Conservation (phyloP, 768 basidiomycete genomes). For the Neoboletus subvelutipes region DNA sequence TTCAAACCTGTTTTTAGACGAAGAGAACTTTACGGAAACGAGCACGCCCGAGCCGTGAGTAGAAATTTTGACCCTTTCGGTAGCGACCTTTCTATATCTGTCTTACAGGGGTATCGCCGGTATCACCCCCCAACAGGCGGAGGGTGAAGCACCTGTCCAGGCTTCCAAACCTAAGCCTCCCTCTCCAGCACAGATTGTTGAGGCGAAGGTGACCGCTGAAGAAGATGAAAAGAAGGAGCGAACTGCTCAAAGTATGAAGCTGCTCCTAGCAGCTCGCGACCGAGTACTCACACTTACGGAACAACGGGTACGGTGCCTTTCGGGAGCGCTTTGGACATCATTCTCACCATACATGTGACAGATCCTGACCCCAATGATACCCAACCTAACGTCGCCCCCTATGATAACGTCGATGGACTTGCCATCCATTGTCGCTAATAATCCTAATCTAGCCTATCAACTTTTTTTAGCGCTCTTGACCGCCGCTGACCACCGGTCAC, state of each 20-base stretch:
- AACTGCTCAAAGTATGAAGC: constrained; percentile 61
- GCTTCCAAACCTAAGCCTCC: not conserved
- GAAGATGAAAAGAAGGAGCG: constrained; percentile 58
- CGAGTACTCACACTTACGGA: constrained; percentile 74
- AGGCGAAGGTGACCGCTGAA: constrained; percentile 39
- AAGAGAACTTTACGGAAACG: constrained; percentile 49
- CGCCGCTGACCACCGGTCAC: constrained; percentile 29
- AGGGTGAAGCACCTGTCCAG: constrained; percentile 4
- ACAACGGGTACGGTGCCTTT: constrained; percentile 52
- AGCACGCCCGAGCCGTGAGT: constrained; percentile 49
- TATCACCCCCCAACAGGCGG: constrained; percentile 7
- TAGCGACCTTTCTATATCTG: constrained; percentile 17
- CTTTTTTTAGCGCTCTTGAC: constrained; percentile 60
- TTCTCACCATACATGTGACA: constrained; percentile 23
- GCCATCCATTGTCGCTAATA: constrained; percentile 61
- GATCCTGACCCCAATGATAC: constrained; percentile 53
- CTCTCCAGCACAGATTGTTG: constrained; percentile 1
- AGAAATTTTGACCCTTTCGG: not conserved
- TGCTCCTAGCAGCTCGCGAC: constrained; percentile 66
- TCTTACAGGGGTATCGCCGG: constrained; percentile 15
- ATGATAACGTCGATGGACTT: constrained; percentile 71
- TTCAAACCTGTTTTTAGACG: constrained; percentile 66
- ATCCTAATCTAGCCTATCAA: constrained; percentile 68
- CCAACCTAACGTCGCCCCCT: constrained; percentile 41
- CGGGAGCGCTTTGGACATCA: too few species aligned